These are phyloP conservation scores for Mallotus repandus DNA, from an alignment of 441 rosid genomes.

Conservation along the genomic window DNA sequence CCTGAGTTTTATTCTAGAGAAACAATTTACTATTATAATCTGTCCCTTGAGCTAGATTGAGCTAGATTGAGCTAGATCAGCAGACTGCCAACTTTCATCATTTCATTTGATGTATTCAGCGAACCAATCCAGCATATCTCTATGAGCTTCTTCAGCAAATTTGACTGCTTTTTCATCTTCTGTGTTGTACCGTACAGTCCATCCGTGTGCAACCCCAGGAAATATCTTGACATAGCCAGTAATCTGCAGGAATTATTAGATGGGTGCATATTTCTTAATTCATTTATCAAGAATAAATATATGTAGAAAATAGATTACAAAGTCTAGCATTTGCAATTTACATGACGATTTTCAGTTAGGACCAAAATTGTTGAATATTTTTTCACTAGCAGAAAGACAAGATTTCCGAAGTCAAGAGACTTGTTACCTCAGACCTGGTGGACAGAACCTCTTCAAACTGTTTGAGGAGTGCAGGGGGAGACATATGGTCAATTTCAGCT, in stretches of 20 bases:
- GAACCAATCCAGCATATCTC: constrained; percentile 67
- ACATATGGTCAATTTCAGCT: constrained; percentile 61
- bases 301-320: too few species aligned
- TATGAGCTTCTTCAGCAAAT: constrained; percentile 77
- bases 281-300: background rate
- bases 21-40: too few species aligned
- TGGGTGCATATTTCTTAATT: too few species aligned
- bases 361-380: too few species aligned
- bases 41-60: too few species aligned
- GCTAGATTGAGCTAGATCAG: too few species aligned
- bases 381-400: background rate
- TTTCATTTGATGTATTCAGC: constrained; percentile 47
- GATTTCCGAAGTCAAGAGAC: background rate
- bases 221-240: constrained; percentile 61
- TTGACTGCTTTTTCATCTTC: constrained; percentile 53
- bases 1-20: too few species aligned
- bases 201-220: constrained; percentile 71
- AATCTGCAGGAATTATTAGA: constrained; percentile 31
- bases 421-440: constrained; percentile 55
- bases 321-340: background rate
- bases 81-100: too few species aligned
- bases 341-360: too few species aligned
- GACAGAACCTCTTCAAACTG: constrained; percentile 57
- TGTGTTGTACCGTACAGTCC: constrained; percentile 60
- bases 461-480: constrained; percentile 68